Conservation (phyloP, 768 basidiomycete species). For the Tubosaeta sp. region DNA sequence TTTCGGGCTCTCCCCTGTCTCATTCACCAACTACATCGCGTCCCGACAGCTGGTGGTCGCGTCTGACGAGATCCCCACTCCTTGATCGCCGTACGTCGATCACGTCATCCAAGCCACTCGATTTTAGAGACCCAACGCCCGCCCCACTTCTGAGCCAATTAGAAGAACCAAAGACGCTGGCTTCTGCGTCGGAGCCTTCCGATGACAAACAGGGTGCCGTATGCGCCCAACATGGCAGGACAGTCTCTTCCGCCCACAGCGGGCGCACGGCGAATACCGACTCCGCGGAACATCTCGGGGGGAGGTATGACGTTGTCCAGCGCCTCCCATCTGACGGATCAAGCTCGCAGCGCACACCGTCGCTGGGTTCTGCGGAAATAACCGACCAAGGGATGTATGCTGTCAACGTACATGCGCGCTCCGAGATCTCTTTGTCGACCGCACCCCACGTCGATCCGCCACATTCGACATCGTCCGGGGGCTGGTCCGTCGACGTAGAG, state of each 20-base stretch:
- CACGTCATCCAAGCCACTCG: slow-evolving; percentile 34
- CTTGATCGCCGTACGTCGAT: slow-evolving; percentile 54
- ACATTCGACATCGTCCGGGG: slow-evolving; percentile 10
- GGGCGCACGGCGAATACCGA: slow-evolving; percentile 65
- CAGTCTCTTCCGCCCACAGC: slow-evolving; percentile 47
- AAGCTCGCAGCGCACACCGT: slow-evolving; percentile 19
- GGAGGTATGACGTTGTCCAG: slow-evolving; percentile 68
- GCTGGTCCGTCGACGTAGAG: slow-evolving; percentile 1
- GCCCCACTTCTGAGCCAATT: slow-evolving; percentile 61
- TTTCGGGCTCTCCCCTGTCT: slow-evolving; percentile 39
- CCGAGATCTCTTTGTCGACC: slow-evolving; percentile 11
- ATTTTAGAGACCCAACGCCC: slow-evolving; percentile 79
- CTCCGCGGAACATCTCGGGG: slow-evolving; percentile 60
- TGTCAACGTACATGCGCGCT: slow-evolving; percentile 2
- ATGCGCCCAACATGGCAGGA: slow-evolving; percentile 28
- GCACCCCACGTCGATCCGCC: slow-evolving; percentile 14
- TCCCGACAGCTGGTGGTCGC: slow-evolving; percentile 75
- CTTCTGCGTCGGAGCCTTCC: slow-evolving; percentile 12
- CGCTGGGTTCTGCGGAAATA: slow-evolving; percentile 23
- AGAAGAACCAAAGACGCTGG: slow-evolving; percentile 38
- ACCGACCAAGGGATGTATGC: slow-evolving; percentile 16
- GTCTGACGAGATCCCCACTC: slow-evolving; percentile 63
- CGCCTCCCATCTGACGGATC: slow-evolving; percentile 33
- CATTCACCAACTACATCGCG: slow-evolving; percentile 51
- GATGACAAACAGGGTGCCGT: slow-evolving; percentile 9